phyloP scores from a whole-genome alignment of 1,284 basidiomycete species.

The Ustilago xerochloae region DNA sequence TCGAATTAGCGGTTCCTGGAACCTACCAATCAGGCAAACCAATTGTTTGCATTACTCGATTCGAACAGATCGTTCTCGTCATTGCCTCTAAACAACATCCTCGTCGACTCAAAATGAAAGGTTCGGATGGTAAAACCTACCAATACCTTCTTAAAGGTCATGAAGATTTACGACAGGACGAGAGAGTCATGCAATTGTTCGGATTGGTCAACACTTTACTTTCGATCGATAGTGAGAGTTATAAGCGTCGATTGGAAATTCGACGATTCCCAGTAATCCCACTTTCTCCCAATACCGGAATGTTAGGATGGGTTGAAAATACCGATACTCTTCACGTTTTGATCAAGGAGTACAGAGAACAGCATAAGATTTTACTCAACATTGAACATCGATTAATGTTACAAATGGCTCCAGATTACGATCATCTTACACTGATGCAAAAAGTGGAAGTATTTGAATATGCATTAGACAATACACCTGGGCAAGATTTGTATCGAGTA shows the following conservation, averaged over 20 bases:
- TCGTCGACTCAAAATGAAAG: slow-evolving; percentile 85
- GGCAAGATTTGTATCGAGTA: slow-evolving; percentile 97
- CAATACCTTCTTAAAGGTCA: slow-evolving; percentile 96
- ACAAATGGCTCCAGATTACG: slow-evolving; percentile 99
- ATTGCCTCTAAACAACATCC: slow-evolving; percentile 99
- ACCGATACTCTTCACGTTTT: slow-evolving; percentile 98
- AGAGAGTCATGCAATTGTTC: slow-evolving; percentile 99
- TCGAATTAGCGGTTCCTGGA: slow-evolving; percentile 94
- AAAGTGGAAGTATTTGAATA: slow-evolving; percentile 99
- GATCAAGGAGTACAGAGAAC: slow-evolving; percentile 76
- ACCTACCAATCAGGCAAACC: slow-evolving; percentile 92
- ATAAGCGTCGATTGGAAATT: slow-evolving; percentile 95
- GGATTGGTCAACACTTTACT: slow-evolving; percentile 95
- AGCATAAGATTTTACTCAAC: slow-evolving; percentile 88
- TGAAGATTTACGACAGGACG: slow-evolving; percentile 98
- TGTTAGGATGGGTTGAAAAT: slow-evolving; percentile 95
- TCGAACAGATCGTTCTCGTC: slow-evolving; percentile 72
- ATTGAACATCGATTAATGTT: slow-evolving; percentile 99
- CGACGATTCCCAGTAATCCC: slow-evolving; percentile 94
- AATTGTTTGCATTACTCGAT: slow-evolving; percentile 84
- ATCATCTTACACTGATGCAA: slow-evolving; percentile 90
- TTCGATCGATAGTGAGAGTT: slow-evolving; percentile 90
- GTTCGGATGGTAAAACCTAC: slow-evolving; percentile 93
- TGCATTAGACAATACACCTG: slow-evolving; percentile 96
- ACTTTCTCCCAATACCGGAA: slow-evolving; percentile 92